Evolutionary conservation across 805 yeast genomes (phyloP).

Genomic region (Candida piceae): DNA sequence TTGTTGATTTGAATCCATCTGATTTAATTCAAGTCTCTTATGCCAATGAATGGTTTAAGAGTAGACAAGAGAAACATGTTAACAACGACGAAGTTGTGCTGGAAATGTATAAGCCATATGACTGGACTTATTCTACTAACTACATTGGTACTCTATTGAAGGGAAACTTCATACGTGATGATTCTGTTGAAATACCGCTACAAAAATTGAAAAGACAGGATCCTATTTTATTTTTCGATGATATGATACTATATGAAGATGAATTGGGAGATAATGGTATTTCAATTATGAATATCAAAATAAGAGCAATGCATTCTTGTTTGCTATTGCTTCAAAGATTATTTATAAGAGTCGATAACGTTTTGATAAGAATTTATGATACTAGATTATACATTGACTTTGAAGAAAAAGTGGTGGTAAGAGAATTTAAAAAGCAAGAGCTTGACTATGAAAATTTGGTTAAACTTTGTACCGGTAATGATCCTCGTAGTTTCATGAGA

Average conservation of each 20-base stretch:
- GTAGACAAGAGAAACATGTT: constrained; percentile 32
- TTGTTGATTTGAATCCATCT: constrained; percentile 43
- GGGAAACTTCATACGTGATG: constrained; percentile 22
- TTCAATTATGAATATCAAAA: constrained; percentile 67
- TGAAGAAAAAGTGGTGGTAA: constrained; percentile 51
- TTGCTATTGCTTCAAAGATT: constrained; percentile 69
- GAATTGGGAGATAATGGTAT: constrained; percentile 97
- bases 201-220: constrained; percentile 63
- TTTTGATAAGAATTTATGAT: constrained; percentile 76
- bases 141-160: constrained; percentile 57
- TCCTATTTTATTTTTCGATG: constrained; percentile 86
- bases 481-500: constrained; percentile 62
- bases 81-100: constrained; percentile 33
- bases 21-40: constrained; percentile 68
- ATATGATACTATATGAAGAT: constrained; percentile 84
- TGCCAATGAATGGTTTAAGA: constrained; percentile 73
- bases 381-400: constrained; percentile 81
- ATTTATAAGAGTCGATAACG: constrained; percentile 87
- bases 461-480: constrained; percentile 46
- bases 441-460: constrained; percentile 44
- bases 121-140: constrained; percentile 90
- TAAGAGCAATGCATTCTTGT: constrained; percentile 85
- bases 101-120: constrained; percentile 77
- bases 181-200: constrained; percentile 51
- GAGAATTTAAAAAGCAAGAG: constrained; percentile 76